Conservation (phyloP, 371 early-diverging fungal genomes). For the Mortierella sp. region DNA sequence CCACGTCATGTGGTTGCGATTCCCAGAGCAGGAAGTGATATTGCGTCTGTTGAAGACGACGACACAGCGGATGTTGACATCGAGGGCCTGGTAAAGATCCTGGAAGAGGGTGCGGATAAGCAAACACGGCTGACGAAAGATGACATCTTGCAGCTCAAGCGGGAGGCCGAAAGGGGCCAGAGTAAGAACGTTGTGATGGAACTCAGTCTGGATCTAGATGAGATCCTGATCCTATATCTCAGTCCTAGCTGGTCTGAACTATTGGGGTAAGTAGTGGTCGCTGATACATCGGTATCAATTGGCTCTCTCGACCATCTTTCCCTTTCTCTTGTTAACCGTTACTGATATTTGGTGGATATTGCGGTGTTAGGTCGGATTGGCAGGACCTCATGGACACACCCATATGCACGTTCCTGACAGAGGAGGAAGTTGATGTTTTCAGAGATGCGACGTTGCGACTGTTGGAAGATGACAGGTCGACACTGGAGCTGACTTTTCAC, state of each 20-base stretch:
- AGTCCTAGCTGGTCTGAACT: constrained; percentile 72
- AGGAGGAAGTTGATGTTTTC: constrained; percentile 71
- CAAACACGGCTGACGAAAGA: constrained; percentile 40
- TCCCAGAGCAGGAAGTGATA: background rate
- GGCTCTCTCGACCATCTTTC: too few species aligned
- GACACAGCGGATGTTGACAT: constrained; percentile 21
- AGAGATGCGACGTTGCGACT: constrained; percentile 75
- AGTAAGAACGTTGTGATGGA: constrained; percentile 73
- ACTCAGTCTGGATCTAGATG: constrained; percentile 59
- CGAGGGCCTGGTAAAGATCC: constrained; percentile 29
- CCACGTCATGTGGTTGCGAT: background rate
- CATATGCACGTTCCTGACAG: constrained; percentile 59
- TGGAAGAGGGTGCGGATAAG: constrained; percentile 30
- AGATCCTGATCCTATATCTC: constrained; percentile 61
- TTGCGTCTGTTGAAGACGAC: background rate
- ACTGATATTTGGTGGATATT: background rate
- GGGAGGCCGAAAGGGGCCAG: constrained; percentile 66
- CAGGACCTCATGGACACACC: constrained; percentile 60
- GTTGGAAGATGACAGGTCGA: constrained; percentile 74
- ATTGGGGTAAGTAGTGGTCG: constrained; percentile 70
- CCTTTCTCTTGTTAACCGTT: too few species aligned
- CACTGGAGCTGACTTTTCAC: constrained; percentile 82
- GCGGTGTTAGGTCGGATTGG: constrained; percentile 56
- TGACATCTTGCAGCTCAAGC: constrained; percentile 59
- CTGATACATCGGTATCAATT: too few species aligned